Evolutionary conservation across 31 red algal genomes (phyloP).

Genomic region (Bonnemaisonia californica): DNA sequence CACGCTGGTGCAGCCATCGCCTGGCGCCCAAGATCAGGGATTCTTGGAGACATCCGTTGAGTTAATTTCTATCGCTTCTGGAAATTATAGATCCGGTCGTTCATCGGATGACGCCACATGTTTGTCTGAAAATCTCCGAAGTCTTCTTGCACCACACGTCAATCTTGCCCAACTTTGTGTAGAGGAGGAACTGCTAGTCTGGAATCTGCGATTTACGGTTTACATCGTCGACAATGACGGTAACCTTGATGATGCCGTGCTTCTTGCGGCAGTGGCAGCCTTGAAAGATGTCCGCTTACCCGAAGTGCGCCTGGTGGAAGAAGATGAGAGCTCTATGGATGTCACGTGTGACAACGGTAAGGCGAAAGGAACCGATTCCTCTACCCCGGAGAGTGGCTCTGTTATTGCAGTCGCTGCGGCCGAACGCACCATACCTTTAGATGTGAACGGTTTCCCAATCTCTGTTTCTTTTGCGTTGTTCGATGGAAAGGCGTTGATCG

Average conservation of each 20-base stretch:
- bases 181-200: conserved; percentile 49
- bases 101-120: conserved; percentile 47
- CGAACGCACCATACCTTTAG: conserved; percentile 39
- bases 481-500: conserved; percentile 52
- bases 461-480: conserved; percentile 62
- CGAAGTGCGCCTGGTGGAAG: conserved; percentile 43
- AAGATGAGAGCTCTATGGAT: conserved; percentile 23
- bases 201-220: conserved; percentile 53
- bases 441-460: conserved; percentile 50
- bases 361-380: background rate
- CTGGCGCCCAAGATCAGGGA: conserved; percentile 44
- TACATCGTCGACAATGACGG: conserved; percentile 73
- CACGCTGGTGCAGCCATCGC: conserved; percentile 44
- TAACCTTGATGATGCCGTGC: conserved; percentile 55
- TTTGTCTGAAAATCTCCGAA: conserved; percentile 54
- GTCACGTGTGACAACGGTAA: background rate
- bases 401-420: conserved; percentile 46
- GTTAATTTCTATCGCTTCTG: conserved; percentile 39
- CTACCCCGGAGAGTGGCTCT: conserved; percentile 14
- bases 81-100: conserved; percentile 14
- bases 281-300: conserved; percentile 49
- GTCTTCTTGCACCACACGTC: conserved; percentile 42
- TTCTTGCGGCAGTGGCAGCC: conserved; percentile 62
- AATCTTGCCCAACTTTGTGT: conserved; percentile 43
- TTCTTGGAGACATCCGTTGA: conserved; percentile 50